Percentiles rank a stretch among this genome's conserved stretches.
Evolutionary conservation across 1,284 basidiomycete species (phyloP).

Genomic region (Athelia sp.): DNA sequence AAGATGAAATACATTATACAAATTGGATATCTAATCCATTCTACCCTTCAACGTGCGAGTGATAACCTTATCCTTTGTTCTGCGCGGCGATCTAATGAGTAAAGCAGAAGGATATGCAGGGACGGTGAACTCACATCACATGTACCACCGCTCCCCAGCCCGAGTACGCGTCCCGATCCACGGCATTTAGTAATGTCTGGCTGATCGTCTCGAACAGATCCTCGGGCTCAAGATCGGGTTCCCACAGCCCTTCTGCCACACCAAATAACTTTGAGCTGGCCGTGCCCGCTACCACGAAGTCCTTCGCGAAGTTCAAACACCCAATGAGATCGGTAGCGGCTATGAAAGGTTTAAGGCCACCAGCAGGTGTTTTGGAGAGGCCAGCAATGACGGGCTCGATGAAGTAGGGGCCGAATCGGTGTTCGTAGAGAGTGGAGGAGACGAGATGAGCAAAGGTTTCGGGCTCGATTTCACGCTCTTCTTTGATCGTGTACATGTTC

Average conservation of each 20-base stretch:
- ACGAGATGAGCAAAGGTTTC: constrained; percentile 96
- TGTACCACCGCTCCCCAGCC: constrained; percentile 97
- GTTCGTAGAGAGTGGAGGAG: constrained; percentile 96
- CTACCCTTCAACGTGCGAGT: constrained; percentile 84
- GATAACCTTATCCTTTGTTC: constrained; percentile 83
- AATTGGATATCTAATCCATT: constrained; percentile 69
- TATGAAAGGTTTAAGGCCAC: constrained; percentile 87
- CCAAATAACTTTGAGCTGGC: constrained; percentile 93
- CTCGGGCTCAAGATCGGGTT: constrained; percentile 93
- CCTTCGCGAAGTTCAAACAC: constrained; percentile 92
- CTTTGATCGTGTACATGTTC: constrained; percentile 99
- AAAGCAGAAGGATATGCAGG: constrained; percentile 4
- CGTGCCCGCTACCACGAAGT: constrained; percentile 96
- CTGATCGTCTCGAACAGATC: constrained; percentile 99
- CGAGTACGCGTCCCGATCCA: constrained; percentile 95
- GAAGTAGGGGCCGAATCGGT: constrained; percentile 95
- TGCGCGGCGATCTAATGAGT: constrained; percentile 25
- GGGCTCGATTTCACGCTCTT: constrained; percentile 95
- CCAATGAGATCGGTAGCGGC: constrained; percentile 96
- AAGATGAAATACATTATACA: too few species aligned
- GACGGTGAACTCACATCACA: constrained; percentile 73
- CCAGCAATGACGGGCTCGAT: constrained; percentile 97
- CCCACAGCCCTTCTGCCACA: constrained; percentile 98
- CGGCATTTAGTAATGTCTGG: constrained; percentile 92
- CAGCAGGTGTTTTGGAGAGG: constrained; percentile 69